A percentile compares a stretch with the other conserved stretches of the same genome.
Evolutionary conservation across 2,329 filamentous ascomycete genomes (phyloP).

Genomic region (Metarhizium humberi): DNA sequence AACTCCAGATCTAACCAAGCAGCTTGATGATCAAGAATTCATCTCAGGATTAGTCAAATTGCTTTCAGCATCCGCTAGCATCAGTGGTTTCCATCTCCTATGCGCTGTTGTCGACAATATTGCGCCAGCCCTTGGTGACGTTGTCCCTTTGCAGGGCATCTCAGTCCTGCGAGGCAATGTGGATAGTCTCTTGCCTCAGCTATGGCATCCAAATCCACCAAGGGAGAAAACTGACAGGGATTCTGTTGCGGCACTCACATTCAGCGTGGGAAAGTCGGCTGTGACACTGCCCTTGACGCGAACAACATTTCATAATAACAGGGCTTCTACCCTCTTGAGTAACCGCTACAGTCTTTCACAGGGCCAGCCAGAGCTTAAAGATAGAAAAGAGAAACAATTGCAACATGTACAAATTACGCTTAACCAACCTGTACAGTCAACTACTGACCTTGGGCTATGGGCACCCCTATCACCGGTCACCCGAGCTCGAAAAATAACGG

Average conservation of each 20-base stretch:
- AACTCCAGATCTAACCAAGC: conserved; percentile 37
- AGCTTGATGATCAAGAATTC: conserved; percentile 35
- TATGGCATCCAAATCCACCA: conserved; percentile 29
- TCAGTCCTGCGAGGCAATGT: conserved; percentile 39
- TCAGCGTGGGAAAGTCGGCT: conserved; percentile 26
- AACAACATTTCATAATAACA: conserved; percentile 66
- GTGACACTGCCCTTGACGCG: conserved; percentile 61
- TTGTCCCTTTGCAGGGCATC: conserved; percentile 31
- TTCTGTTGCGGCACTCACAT: conserved; percentile 30
- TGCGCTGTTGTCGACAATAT: conserved; percentile 49
- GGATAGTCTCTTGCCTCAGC: conserved; percentile 31
- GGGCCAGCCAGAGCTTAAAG: conserved; percentile 12
- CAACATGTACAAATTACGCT: conserved; percentile 26
- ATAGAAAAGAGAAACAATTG: conserved; percentile 25
- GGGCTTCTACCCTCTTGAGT: conserved; percentile 46
- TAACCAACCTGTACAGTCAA: conserved; percentile 10
- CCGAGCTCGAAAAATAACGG: conserved; percentile 48
- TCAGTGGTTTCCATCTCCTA: conserved; percentile 35
- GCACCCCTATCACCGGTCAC: conserved; percentile 55
- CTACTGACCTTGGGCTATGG: conserved; percentile 19
- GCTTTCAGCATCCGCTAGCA: conserved; percentile 32
- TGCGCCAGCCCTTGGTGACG: conserved; percentile 22
- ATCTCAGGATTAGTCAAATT: conserved; percentile 33
- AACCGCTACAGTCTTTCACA: conserved; percentile 18
- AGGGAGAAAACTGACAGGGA: conserved; percentile 21